These are phyloP conservation scores for Cladosporium sp. DNA, from an alignment of 2,329 filamentous ascomycete genomes.

Conservation along the genomic window DNA sequence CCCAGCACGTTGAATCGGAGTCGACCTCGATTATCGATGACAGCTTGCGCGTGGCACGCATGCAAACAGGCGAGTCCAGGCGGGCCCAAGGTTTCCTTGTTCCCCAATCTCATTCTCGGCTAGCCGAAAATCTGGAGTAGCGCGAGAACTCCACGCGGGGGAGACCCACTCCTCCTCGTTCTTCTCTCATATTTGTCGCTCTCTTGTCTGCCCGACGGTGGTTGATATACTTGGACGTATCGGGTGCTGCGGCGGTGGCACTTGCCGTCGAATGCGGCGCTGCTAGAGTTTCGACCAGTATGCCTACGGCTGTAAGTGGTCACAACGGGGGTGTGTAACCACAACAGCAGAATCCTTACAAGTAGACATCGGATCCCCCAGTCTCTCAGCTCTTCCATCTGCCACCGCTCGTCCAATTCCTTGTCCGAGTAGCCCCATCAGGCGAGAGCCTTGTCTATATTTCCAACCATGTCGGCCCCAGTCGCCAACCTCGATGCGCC, in stretches of 20 bases:
- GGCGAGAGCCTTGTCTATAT: not conserved
- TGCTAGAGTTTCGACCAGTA: not conserved
- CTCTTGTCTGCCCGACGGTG: slow-evolving; percentile 1
- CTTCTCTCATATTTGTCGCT: not conserved
- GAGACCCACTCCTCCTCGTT: not conserved
- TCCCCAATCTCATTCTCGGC: not conserved
- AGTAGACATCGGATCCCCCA: slow-evolving; percentile 6
- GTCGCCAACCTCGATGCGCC: slow-evolving; percentile 9
- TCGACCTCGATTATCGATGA: slow-evolving; percentile 13
- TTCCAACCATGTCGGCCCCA: slow-evolving; percentile 11
- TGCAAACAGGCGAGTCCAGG: slow-evolving; percentile 10
- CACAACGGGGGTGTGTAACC: slow-evolving; percentile 8
- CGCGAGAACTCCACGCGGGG: not conserved
- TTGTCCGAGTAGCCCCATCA: not conserved
- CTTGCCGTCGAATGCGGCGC: slow-evolving; percentile 17
- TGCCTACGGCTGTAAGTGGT: slow-evolving; percentile 3
- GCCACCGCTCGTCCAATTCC: not conserved
- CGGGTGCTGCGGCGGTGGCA: slow-evolving; percentile 12
- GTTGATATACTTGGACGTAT: not conserved
- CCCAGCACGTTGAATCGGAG: not conserved
- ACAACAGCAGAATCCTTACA: slow-evolving; percentile 4
- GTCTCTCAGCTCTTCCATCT: not conserved
- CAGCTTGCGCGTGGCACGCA: not conserved
- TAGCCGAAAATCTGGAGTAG: not conserved
- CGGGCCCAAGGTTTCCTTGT: slow-evolving; percentile 1